Evolutionary conservation across 148 eudicot species (phyloP).

Genomic region (Camellia lanceoleosa): DNA sequence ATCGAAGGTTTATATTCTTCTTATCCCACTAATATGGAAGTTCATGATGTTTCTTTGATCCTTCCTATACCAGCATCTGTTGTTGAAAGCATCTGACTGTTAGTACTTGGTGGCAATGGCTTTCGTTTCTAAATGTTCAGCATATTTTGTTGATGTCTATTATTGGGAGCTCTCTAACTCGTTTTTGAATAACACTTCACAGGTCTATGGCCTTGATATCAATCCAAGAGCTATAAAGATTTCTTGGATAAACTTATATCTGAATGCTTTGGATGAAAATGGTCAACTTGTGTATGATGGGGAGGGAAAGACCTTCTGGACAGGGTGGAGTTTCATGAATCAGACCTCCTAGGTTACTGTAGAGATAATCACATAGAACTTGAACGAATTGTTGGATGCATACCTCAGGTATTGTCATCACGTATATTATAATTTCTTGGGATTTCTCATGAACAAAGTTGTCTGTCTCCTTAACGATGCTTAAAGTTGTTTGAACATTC

Average conservation of each 20-base stretch:
- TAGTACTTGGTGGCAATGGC: not conserved
- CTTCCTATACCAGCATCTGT: not conserved
- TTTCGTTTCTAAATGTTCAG: constrained; percentile 2
- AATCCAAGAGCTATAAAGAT: constrained; percentile 95
- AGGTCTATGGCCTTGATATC: constrained; percentile 98
- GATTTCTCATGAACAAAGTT: not conserved
- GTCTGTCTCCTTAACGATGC: not conserved
- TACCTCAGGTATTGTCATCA: constrained; percentile 68
- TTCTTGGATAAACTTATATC: constrained; percentile 92
- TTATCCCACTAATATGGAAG: not conserved
- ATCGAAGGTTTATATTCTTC: constrained; percentile 52
- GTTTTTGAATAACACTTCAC: constrained; percentile 16
- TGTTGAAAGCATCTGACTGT: not conserved
- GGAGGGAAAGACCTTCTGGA: constrained; percentile 90
- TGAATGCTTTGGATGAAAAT: constrained; percentile 89
- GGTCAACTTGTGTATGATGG: constrained; percentile 79
- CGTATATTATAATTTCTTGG: not conserved
- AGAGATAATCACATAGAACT: constrained; percentile 78
- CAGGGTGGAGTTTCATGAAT: constrained; percentile 90
- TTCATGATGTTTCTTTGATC: constrained; percentile 3
- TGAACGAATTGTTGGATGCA: constrained; percentile 98
- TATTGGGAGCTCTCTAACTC: not conserved
- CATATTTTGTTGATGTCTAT: constrained; percentile 1
- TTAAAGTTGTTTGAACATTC: not conserved
- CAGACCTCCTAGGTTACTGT: constrained; percentile 86